Evolutionary conservation across 208 protist species (phyloP).

Genomic region (Histomonas meleagridis): DNA sequence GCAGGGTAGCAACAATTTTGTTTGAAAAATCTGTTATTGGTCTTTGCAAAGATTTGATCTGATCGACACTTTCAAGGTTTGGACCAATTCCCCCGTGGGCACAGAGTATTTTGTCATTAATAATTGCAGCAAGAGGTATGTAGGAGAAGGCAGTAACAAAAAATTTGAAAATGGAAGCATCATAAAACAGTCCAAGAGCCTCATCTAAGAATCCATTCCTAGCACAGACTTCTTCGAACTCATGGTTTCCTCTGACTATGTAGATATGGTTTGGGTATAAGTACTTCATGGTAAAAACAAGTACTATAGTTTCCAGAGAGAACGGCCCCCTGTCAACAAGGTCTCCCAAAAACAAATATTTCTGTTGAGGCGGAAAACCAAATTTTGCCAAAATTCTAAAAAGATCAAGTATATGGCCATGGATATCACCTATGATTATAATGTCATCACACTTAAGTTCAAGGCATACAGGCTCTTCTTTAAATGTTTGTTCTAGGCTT

Average conservation of each 20-base stretch:
- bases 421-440: slow-evolving; percentile 14
- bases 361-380: not conserved
- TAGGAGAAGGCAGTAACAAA: not conserved
- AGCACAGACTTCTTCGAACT: not conserved
- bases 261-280: not conserved
- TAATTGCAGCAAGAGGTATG: not conserved
- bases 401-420: slow-evolving; percentile 38
- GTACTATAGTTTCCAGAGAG: not conserved
- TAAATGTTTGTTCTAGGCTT: too few relatives aligned
- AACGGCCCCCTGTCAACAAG: slow-evolving; percentile 36
- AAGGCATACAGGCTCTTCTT: too few relatives aligned
- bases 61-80: not conserved
- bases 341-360: slow-evolving; percentile 35
- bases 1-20: too few relatives aligned
- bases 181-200: not conserved
- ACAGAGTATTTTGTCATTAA: not conserved
- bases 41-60: not conserved
- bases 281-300: slow-evolving; percentile 32
- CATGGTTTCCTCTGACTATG: slow-evolving; percentile 39
- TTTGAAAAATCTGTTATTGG: not conserved
- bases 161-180: not conserved
- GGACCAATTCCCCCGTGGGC: not conserved
- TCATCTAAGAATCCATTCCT: slow-evolving; percentile 3
- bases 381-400: not conserved
- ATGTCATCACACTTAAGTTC: too few relatives aligned